Base-by-base conservation (phyloP, 129 eudicot species). In the Escallonia herrerae region DNA sequence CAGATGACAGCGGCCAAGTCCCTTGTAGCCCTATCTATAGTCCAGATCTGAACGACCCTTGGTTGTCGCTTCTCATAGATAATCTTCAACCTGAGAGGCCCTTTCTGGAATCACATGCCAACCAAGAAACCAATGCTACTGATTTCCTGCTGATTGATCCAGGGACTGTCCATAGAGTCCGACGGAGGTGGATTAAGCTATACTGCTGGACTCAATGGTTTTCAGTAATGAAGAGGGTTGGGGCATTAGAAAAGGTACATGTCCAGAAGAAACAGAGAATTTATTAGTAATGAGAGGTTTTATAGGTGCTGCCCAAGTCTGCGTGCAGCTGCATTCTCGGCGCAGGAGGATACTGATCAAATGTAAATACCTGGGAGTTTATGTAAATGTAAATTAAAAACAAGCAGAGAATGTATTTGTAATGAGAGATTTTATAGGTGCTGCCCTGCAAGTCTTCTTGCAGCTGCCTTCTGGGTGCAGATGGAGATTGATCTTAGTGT, bases 201-300 rank as follows among this genome's bases (percentile, higher is more conserved):
- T 49, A n/a, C 12, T 49, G 9, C 54, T n/a, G 54, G 54, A n/a
- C 12, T 49, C 12, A 7, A 3, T 7, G 3, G 54, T 49, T 49
- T 5, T 76, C 76, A 0, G 54, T 62, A 10, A 77, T 74, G 60
- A 64, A 62, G 71, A 74, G 78, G 48, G 40, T 49, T 33, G 55
- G 62, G 72, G 68, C 56, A 60, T 11, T 38, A 47, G 67, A 12
- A 47, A 71, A 58, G n/a, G 14, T 5, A 13, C 77, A 49, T 38
- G 51, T 40, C 14, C 67, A 46, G 56, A 78, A 67, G 66, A 75
- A 60, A 55, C 65, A 37, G 62, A 79, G 72, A 49, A 70, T 4
- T 48, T 38, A 2, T 43, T 53, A 43, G 43, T 0, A 40, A 40
- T 40, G 3, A 62, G 13, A 43, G 47, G 3, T 3, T 7, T 49